Base-by-base conservation (phyloP, 345 rosid genomes). In the Eucalyptus paniculata region DNA sequence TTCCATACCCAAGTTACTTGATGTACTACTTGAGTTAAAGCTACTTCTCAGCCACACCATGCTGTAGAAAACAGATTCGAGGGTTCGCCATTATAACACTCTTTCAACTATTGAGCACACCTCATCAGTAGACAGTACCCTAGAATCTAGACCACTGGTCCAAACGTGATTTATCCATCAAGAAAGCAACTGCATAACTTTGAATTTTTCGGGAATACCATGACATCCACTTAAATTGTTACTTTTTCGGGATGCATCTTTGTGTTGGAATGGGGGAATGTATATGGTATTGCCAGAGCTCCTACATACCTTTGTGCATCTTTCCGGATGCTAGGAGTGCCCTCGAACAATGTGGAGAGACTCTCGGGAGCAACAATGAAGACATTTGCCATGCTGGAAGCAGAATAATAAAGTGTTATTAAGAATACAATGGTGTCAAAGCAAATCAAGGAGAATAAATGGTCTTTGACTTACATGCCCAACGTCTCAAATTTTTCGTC, bases 331-430 rank as follows among this genome's bases (percentile, higher is more conserved):
- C 98, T 96, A 87, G 98, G 99, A 42, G 97, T 95, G 47, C 99
- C 99, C 94, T 98, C 99, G 62, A 97, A 96, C 95, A 98, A 91
- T 58, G 96, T 92, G 86, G 99, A 94, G 90, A 98, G 96, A 87
- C 99, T 98, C 92, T 98, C 99, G 77, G 99, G 99, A 88, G 99
- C 99, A 77, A 98, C 99, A 69, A 98, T 95, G 88, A 98, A 98
- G 50, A 95, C 99, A 89, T 98, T 98, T 88, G 99, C 99, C 96
- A 95, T 91, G 90, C 99, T 97, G 95, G 89, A 93, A 50, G 92
- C 44, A 86, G 90, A 92, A 91, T 89, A 92, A 87, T 32, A 50
- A 42, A 90, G 50, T 50, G 65, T 45, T 34, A 86, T 14, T 58
- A 49, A 50, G 30, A 60, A 56, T 45, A 67, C 50, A 12, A 60